A percentile compares a stretch with the other conserved stretches of the same genome.
phyloP scores from a whole-genome alignment of 1,139 yeast species.

The Suhomyces ambrosiae region DNA sequence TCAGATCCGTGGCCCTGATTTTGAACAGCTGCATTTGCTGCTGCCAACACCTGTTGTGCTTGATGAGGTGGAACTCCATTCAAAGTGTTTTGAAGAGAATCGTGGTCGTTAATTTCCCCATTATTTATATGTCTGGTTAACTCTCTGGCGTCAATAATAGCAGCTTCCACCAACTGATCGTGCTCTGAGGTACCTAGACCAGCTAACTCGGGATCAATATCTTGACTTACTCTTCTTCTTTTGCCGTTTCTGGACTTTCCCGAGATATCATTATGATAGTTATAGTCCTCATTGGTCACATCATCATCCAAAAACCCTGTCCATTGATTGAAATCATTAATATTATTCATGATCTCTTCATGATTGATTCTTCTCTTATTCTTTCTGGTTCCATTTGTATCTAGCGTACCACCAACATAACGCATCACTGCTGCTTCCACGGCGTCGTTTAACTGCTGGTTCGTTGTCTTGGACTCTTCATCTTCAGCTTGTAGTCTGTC shows the following conservation, averaged over 20 bases:
- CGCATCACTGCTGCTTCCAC: conserved; percentile 78
- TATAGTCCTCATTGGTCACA: conserved; percentile 21
- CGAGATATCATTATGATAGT: conserved; percentile 8
- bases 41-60: conserved; percentile 24
- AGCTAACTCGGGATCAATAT: conserved; percentile 65
- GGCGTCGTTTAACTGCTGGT: conserved; percentile 51
- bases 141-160: conserved; percentile 65
- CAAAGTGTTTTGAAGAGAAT: conserved; percentile 11
- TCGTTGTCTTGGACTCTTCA: conserved; percentile 31
- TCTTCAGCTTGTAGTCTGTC: conserved; percentile 20
- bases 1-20: conserved; percentile 19
- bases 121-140: conserved; percentile 48
- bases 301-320: conserved; percentile 52
- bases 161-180: conserved; percentile 66
- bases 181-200: conserved; percentile 47
- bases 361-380: conserved; percentile 15
- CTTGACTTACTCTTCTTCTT: conserved; percentile 20
- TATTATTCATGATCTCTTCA: conserved; percentile 20
- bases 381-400: conserved; percentile 16
- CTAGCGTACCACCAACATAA: conserved; percentile 64
- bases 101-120: conserved; percentile 13
- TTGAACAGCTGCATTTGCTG: conserved; percentile 28
- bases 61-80: conserved; percentile 20
- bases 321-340: conserved; percentile 50
- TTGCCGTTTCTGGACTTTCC: conserved; percentile 8